Evolutionary conservation across 805 yeast genomes (phyloP), one percentile per base, ranked within the genome.

Genomic region (Grigorovia transvaalensis): DNA sequence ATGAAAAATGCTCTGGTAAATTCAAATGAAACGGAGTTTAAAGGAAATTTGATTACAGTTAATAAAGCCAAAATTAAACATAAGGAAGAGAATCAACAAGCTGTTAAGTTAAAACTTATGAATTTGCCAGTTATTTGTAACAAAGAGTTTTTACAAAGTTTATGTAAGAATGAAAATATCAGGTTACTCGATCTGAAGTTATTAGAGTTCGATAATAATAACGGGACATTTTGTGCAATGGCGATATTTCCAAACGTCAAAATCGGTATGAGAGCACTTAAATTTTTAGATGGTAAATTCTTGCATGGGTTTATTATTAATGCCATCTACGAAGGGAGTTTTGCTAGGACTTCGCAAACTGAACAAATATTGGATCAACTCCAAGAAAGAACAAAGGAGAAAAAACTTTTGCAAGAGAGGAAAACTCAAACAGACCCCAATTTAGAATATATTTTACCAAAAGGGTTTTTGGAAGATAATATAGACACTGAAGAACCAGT

Each of bases 1-100:
- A 73, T 76, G 1, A 56, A 58, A 27, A 54, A 58, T 4, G 73
- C 76, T 12, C 70, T 76, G 18, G 56, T 64, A 20, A 52, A 54
- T 17, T 58, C 67, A 42, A 64, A 73, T 51, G 61, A 63, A 15
- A 54, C 61, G 9, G 33, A 47, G 1, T 67, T 66, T 45, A 63
- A 61, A 46, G 67, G 61, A 2, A 63, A 59, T 47, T 58, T 53
- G 15, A 53, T 67, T 1, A 51, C 51, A 33, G 65, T 66, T 18
- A 54, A 56, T 9, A 62, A 56, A 43, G 67, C 68, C 1, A 54
- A 59, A 40, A 49, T 56, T 51, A 48, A 52, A 47, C 49, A 41
- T 29, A 45, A 33, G 15, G 38, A 33, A 33, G 38, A 33, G 38
- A 33, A 33, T 33, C 38, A 13, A 33, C 38, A 46, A 42, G 12